Evolutionary conservation across 192 early-diverging fungal species (phyloP), one percentile per base, ranked within the genome.

Genomic region (Umbelopsis ramanniana): DNA sequence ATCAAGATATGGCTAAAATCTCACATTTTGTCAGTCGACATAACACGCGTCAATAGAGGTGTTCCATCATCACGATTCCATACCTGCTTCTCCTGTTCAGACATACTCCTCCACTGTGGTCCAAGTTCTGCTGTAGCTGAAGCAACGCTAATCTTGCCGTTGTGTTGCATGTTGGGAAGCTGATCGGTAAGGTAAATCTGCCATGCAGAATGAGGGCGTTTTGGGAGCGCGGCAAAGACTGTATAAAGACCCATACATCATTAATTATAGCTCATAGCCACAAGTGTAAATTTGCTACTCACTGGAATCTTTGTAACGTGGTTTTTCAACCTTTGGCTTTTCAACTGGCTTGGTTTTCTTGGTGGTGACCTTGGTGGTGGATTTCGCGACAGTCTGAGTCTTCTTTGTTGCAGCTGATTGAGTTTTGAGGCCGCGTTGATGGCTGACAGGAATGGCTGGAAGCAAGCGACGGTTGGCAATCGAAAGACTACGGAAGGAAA

Each of bases 181-280:
- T 69, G 50, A 35, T 79, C 70, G 35, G 55, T 67, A 11, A 75
- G 37, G 38, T 29, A 79, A 9, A 79, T 53, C 29, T 79, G 78
- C 78, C 78, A 79, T 46, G 67, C 71, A 4, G 71, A 72, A 38
- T 67, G 70, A 23, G 78, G 78, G 35, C 74, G 70, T 19, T 50
- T 11, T 14, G 78, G 78, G 1, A 79, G 68, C 15, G 63, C 55
- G 0, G 63, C 33, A 22, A 79, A 66, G 45, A 75, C 78, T 79
- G 45, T 0, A 10, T 9, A 17, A 46, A 8, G 45, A 21, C 35
- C 21, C 37, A 23, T 1, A 46, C 9, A 14, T 23, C 43, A 24
- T 48, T 7, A n/a, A 17, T 46, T 23, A 6, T 8, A 47, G 19
- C 17, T 11, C 9, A 6, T 29, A 17, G 17, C 57, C 4, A 15